Evolutionary conservation across 2,329 filamentous ascomycete species (phyloP).

Genomic region (Conoideocrella luteorostrata): DNA sequence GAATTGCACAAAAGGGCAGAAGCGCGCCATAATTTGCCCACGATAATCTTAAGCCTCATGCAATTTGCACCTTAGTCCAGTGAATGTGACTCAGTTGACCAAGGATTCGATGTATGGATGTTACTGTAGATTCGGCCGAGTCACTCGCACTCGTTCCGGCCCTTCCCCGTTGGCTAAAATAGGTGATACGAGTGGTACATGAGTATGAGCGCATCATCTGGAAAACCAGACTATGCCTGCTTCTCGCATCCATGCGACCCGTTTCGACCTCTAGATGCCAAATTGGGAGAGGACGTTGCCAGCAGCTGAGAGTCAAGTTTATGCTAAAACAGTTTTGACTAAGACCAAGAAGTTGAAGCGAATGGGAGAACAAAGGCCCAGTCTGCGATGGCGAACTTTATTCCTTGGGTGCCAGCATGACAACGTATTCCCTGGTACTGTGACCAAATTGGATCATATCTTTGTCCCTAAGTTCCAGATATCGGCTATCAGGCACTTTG

Average conservation of each 20-base stretch:
- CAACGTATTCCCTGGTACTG: slow-evolving; percentile 88
- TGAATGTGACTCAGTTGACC: not conserved
- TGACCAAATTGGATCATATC: slow-evolving; percentile 85
- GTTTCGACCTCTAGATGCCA: no score
- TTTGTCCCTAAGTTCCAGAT: slow-evolving; percentile 79
- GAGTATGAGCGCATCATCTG: no score
- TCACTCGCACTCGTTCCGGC: no score
- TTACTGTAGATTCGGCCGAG: slow-evolving; percentile 1
- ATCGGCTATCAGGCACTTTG: slow-evolving; percentile 66
- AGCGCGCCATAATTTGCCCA: not conserved
- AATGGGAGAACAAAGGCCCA: no score
- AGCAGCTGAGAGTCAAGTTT: no score
- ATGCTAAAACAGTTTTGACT: no score
- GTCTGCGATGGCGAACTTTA: slow-evolving; percentile 17
- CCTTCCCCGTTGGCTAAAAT: no score
- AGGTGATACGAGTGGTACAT: no score
- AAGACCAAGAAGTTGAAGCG: no score
- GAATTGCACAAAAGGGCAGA: not conserved
- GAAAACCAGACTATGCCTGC: no score
- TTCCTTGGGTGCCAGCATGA: slow-evolving; percentile 65
- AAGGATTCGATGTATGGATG: not conserved
- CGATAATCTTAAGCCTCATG: slow-evolving; percentile 4
- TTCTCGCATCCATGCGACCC: no score
- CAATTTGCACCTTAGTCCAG: slow-evolving; percentile 1
- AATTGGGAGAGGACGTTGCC: no score